Evolutionary conservation across 805 yeast genomes (phyloP), one percentile per base, ranked within the genome.

Genomic region (Scheffersomyces amazonensis): DNA sequence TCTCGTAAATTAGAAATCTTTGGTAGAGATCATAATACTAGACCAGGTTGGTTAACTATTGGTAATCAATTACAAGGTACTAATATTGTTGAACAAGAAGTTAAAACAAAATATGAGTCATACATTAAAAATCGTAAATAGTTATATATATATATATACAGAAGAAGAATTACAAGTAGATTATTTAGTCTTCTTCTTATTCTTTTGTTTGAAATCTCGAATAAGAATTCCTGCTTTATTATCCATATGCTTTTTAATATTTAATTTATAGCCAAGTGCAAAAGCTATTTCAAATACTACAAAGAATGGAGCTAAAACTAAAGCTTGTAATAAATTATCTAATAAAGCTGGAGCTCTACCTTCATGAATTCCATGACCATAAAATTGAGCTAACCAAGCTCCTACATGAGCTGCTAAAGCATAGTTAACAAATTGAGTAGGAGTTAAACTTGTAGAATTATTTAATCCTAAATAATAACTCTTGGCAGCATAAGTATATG

Each of bases 11-110:
- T 91, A 21, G 97, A 91, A 58, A 78, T 91, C 1, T 90, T 90
- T 62, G 97, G 97, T 4, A 73, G 95, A 40, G 84, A 81, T 46
- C 91, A 87, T 52, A 90, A 91, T 52, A 71, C 83, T 1, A 72
- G 96, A 25, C 85, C 88, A 0, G 96, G 96, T 0, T 91, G 98
- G 97, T 64, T 90, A 37, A 87, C 95, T 0, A 75, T 88, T 36
- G 96, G 96, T 0, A 83, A 87, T 53, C 93, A 87, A 56, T 56
- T 88, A 31, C 70, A 72, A 5, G 87, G 85, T 0, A 71, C 75
- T 2, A 60, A 71, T 18, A 66, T 87, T 9, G 63, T 69, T 33
- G 93, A 84, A 49, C 60, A 66, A 40, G 87, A 81, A 40, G 77
- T 83, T 12, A 59, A 61, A 45, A 50, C 49, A 28, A 71, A 64